These are phyloP conservation scores for Geotrichum europaeum DNA, from an alignment of 1,139 yeast species.

Conservation along the genomic window DNA sequence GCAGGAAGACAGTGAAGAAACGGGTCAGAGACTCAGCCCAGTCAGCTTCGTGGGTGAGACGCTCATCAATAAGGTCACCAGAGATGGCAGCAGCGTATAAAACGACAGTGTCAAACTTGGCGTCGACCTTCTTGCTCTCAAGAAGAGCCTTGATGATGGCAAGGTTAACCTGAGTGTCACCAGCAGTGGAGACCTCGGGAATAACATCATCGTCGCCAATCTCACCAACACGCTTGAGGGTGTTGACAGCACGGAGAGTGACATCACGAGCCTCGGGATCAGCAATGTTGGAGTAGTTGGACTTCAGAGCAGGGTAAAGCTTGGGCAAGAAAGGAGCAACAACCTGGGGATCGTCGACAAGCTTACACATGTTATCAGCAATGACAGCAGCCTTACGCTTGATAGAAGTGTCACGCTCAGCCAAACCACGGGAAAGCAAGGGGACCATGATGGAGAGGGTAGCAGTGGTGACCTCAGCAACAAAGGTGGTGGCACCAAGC, in stretches of 20 bases:
- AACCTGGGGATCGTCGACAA: slow-evolving; percentile 99
- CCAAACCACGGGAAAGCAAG: slow-evolving; percentile 96
- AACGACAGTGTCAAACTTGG: slow-evolving; percentile 64
- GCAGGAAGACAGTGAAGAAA: slow-evolving; percentile 91
- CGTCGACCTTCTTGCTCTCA: slow-evolving; percentile 60
- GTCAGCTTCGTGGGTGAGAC: slow-evolving; percentile 85
- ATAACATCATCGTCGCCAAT: slow-evolving; percentile 81
- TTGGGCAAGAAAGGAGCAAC: slow-evolving; percentile 98
- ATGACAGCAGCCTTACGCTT: slow-evolving; percentile 99
- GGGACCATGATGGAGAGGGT: slow-evolving; percentile 99
- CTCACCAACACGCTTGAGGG: slow-evolving; percentile 98
- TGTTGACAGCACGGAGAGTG: slow-evolving; percentile 92
- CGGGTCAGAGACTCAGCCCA: slow-evolving; percentile 89
- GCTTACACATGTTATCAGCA: slow-evolving; percentile 99
- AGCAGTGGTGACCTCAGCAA: slow-evolving; percentile 98
- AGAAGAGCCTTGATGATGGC: slow-evolving; percentile 72
- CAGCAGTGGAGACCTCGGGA: slow-evolving; percentile 97
- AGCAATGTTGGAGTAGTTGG: slow-evolving; percentile 92
- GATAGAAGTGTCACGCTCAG: slow-evolving; percentile 98
- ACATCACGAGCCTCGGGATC: slow-evolving; percentile 99
- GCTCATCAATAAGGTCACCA: slow-evolving; percentile 98
- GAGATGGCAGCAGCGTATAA: slow-evolving; percentile 91
- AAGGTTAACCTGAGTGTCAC: slow-evolving; percentile 86
- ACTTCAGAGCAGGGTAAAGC: slow-evolving; percentile 92
- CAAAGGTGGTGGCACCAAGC: slow-evolving; percentile 99